Percentiles rank a stretch among this genome's conserved stretches.
phyloP scores from a whole-genome alignment of 202 grass and related monocot species.

The Musa balbisiana region DNA sequence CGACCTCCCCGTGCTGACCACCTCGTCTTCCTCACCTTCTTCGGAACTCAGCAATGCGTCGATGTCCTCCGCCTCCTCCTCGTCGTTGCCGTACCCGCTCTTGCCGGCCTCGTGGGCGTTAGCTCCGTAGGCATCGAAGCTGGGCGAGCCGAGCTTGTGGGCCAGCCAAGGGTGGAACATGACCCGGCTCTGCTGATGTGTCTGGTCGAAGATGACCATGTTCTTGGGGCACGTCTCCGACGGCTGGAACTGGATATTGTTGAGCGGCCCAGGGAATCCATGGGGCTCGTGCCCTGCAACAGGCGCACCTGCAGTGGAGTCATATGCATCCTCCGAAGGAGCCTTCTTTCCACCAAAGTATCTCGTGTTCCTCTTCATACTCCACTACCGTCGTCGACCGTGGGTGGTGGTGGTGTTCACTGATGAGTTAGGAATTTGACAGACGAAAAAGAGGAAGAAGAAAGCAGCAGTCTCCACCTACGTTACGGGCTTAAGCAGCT shows the following conservation, averaged over 20 bases:
- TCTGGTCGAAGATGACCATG: conserved; percentile 71
- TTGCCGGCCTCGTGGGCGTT: conserved; percentile 23
- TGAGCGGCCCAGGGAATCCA: conserved; percentile 29
- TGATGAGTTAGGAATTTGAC: too few relatives aligned
- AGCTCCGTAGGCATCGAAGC: conserved; percentile 14
- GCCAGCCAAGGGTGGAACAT: conserved; percentile 64
- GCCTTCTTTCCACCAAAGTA: conserved; percentile 30
- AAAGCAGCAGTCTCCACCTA: conserved; percentile 23
- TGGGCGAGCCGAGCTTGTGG: conserved; percentile 35
- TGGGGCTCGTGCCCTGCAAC: conserved; percentile 24
- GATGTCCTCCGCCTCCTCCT: conserved; percentile 67
- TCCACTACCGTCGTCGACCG: too few relatives aligned
- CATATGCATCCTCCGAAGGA: conserved; percentile 19
- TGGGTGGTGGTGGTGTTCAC: too few relatives aligned
- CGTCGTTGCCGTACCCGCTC: conserved; percentile 23
- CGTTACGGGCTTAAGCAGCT: conserved; percentile 70
- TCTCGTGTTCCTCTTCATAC: conserved; percentile 63
- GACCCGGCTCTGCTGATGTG: conserved; percentile 35
- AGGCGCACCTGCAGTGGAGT: conserved; percentile 23
- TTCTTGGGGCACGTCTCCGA: conserved; percentile 66
- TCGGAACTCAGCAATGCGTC: conserved; percentile 56
- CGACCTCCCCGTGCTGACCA: conserved; percentile 27
- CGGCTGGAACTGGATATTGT: conserved; percentile 43
- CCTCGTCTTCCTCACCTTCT: conserved; percentile 54
- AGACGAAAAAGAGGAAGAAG: too few relatives aligned